Base-by-base conservation (phyloP, 1,284 basidiomycete genomes). In the Phaffia rhodozyma region DNA sequence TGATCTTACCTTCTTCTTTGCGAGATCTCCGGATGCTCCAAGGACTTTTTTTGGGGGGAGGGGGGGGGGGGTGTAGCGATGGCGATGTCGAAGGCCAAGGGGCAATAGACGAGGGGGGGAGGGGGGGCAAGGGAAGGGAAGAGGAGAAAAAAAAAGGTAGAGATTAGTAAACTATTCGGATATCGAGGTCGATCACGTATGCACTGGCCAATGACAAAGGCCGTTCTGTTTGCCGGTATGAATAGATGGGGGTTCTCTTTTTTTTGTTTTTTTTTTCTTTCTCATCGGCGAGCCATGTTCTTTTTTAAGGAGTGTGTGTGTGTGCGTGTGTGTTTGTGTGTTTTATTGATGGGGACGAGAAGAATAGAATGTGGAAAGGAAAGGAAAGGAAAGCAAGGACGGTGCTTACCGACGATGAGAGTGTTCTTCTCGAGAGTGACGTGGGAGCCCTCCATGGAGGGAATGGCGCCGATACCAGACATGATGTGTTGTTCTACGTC, bases 11-110 rank as follows among this genome's bases (percentile, higher is more conserved):
- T 98, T 98, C 81, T 98, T 98, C 86, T 97, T 97, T 66, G 94
- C 96, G 59, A 98, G 82, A 81, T 98, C 94, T 60, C 94, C 94
- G 66, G 91, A 96, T 27, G 94, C 94, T 67, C 96, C 96, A 66
- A 96, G 84, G 63, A 98, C 94, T 92, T 71, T 43, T 43, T 56
- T 18, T 13, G 38, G 16, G n/a, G n/a, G n/a, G n/a, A n/a, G n/a
- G n/a, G n/a, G n/a, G n/a, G n/a, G n/a, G n/a, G n/a, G n/a, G n/a
- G n/a, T n/a, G n/a, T n/a, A n/a, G n/a, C n/a, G n/a, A n/a, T n/a
- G n/a, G n/a, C n/a, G n/a, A n/a, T n/a, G n/a, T n/a, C n/a, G n/a
- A n/a, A n/a, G n/a, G n/a, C n/a, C n/a, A n/a, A n/a, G n/a, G n/a
- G 53, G 43, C 32, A n/a, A 61, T 43, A 57, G 60, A 27, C 7